A percentile compares a stretch with the other conserved stretches of the same genome.
Evolutionary conservation across 495 filamentous ascomycete genomes (phyloP).

Genomic region (Daldinia caldariorum): DNA sequence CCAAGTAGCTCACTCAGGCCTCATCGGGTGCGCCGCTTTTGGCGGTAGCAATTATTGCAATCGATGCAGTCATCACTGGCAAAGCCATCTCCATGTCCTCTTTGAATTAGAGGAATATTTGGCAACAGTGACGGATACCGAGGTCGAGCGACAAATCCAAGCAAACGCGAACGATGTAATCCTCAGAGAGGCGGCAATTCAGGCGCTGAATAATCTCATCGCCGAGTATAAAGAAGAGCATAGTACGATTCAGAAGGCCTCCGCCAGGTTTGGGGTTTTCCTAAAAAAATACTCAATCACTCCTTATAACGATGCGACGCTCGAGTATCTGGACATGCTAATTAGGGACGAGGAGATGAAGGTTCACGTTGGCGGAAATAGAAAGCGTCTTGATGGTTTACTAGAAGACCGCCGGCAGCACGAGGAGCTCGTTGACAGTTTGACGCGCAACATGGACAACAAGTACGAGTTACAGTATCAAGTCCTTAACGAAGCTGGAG

Average conservation of each 20-base stretch:
- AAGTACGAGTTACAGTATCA: slow-evolving; percentile 3
- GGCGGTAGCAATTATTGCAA: background rate
- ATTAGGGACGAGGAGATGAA: slow-evolving; percentile 41
- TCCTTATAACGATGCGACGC: slow-evolving; percentile 52
- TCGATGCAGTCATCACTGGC: slow-evolving; percentile 49
- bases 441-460: background rate
- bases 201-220: slow-evolving; percentile 18
- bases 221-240: slow-evolving; percentile 48
- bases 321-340: slow-evolving; percentile 52
- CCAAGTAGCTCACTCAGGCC: background rate
- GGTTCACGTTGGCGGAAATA: background rate
- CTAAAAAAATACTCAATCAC: slow-evolving; percentile 52
- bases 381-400: background rate
- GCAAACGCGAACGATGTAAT: slow-evolving; percentile 23
- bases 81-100: slow-evolving; percentile 50
- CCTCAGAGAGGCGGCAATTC: slow-evolving; percentile 23
- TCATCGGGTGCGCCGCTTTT: background rate
- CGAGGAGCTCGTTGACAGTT: background rate
- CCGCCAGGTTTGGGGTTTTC: slow-evolving; percentile 52
- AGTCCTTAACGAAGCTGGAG: background rate
- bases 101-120: slow-evolving; percentile 42
- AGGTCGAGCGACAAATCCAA: slow-evolving; percentile 41
- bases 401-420: background rate
- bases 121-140: slow-evolving; percentile 34
- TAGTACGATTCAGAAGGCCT: slow-evolving; percentile 46